Conservation (phyloP, 768 basidiomycete genomes). For the Panellus pusillus region DNA sequence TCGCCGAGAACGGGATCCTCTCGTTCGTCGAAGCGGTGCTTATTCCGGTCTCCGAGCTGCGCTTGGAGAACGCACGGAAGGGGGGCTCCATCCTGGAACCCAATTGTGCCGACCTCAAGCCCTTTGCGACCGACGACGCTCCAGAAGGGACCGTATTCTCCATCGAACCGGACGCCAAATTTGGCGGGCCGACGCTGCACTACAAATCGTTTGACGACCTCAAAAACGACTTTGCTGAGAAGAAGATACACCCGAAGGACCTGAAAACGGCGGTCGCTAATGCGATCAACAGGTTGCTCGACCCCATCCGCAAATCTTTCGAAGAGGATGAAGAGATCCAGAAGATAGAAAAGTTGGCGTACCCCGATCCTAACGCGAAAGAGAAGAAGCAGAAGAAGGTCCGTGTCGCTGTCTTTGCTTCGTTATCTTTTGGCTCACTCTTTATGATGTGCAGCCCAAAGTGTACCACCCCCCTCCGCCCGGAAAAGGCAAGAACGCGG, state of each 20-base stretch:
- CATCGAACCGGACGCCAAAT: constrained; percentile 75
- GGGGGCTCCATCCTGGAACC: constrained; percentile 53
- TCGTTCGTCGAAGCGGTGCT: constrained; percentile 85
- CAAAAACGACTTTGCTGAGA: constrained; percentile 71
- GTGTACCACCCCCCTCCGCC: constrained; percentile 84
- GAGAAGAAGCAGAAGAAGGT: constrained; percentile 68
- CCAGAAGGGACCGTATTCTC: constrained; percentile 83
- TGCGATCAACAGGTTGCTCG: constrained; percentile 71
- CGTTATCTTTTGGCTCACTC: not conserved
- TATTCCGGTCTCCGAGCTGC: constrained; percentile 80
- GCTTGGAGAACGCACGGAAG: constrained; percentile 51
- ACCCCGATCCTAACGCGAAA: constrained; percentile 74
- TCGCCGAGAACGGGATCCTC: constrained; percentile 85
- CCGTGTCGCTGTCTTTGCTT: not conserved
- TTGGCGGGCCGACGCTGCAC: constrained; percentile 71
- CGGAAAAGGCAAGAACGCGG: constrained; percentile 67
- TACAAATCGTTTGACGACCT: constrained; percentile 67
- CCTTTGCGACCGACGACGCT: constrained; percentile 68
- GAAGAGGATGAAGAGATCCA: constrained; percentile 80
- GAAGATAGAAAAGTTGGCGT: constrained; percentile 72
- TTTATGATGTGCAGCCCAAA: constrained; percentile 52
- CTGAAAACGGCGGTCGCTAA: constrained; percentile 78
- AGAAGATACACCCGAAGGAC: constrained; percentile 86
- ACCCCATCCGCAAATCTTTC: constrained; percentile 80
- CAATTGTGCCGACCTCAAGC: constrained; percentile 51